Evolutionary conservation across 2,329 filamentous ascomycete genomes (phyloP).

Genomic region (Xylaria sp.): DNA sequence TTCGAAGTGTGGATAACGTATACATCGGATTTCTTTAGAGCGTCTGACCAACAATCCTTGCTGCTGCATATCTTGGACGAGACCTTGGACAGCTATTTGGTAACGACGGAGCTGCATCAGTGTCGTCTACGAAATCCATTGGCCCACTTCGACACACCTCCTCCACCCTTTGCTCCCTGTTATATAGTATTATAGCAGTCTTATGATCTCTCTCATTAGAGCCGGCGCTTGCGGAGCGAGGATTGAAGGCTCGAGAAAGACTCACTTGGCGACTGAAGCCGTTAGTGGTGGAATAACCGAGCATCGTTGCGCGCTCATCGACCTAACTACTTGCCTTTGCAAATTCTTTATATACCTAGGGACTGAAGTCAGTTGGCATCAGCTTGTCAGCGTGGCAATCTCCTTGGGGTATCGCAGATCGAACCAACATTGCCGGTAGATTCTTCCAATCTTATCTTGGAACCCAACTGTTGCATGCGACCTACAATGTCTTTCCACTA

Average conservation of each 20-base stretch:
- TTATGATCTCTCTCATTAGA: slow-evolving; percentile 32
- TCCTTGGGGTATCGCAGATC: slow-evolving; percentile 35
- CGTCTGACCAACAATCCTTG: slow-evolving; percentile 35
- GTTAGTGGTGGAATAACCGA: slow-evolving; percentile 28
- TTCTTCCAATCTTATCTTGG: slow-evolving; percentile 38
- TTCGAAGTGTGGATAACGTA: slow-evolving; percentile 34
- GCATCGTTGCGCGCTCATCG: slow-evolving; percentile 4
- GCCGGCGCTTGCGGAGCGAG: slow-evolving; percentile 14
- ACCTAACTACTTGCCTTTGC: slow-evolving; percentile 1
- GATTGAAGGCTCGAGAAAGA: slow-evolving; percentile 22
- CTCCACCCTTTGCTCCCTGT: slow-evolving; percentile 33
- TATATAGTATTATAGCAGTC: slow-evolving; percentile 32
- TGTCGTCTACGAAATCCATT: slow-evolving; percentile 36
- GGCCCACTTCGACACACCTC: slow-evolving; percentile 36
- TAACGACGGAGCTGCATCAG: slow-evolving; percentile 35
- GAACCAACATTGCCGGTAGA: slow-evolving; percentile 41
- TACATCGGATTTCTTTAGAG: slow-evolving; percentile 31
- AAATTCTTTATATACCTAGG: slow-evolving; percentile 13
- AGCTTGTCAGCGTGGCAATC: slow-evolving; percentile 9
- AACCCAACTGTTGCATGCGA: slow-evolving; percentile 44
- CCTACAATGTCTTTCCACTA: slow-evolving; percentile 58
- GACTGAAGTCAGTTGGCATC: slow-evolving; percentile 2
- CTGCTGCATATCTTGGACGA: slow-evolving; percentile 35
- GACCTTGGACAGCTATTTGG: slow-evolving; percentile 33
- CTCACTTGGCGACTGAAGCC: slow-evolving; percentile 9